These are phyloP conservation scores for Aegilops umbellulata DNA, from an alignment of 176 grass and related monocot genomes.

Conservation along the genomic window DNA sequence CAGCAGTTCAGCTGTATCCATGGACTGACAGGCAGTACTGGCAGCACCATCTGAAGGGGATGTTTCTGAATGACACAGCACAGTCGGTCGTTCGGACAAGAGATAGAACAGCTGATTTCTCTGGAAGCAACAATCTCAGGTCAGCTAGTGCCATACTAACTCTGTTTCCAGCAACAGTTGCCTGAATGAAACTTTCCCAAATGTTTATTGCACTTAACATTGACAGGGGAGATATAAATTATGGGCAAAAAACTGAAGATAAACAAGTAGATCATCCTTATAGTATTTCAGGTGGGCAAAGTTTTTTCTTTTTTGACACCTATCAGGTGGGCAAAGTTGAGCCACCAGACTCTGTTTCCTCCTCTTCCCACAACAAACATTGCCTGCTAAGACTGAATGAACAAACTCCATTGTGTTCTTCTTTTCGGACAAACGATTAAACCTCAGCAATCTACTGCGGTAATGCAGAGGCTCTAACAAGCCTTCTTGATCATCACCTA, in stretches of 20 bases:
- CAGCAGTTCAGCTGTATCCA: neutral
- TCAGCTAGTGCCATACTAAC: neutral
- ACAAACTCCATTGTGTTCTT: neutral
- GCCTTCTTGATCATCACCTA: conserved; percentile 24
- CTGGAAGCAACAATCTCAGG: conserved; percentile 4
- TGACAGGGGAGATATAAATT: conserved; percentile 3
- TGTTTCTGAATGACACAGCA: neutral
- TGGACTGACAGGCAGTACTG: neutral
- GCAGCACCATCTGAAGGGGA: neutral
- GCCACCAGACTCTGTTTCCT: neutral
- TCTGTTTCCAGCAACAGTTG: neutral
- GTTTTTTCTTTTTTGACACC: neutral
- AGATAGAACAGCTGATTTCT: neutral
- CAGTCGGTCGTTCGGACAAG: neutral
- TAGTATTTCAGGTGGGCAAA: neutral
- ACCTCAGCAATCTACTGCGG: neutral
- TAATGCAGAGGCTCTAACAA: conserved; percentile 5
- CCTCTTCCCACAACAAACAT: conserved; percentile 13
- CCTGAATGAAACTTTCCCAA: neutral
- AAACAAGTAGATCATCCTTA: neutral
- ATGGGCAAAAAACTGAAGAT: neutral
- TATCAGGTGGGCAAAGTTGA: neutral
- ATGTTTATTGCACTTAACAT: neutral
- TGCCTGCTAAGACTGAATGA: conserved; percentile 1
- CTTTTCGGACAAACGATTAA: conserved; percentile 2